Conservation (phyloP, 192 early-diverging fungal genomes). For the Entophlyctis luteolus region DNA sequence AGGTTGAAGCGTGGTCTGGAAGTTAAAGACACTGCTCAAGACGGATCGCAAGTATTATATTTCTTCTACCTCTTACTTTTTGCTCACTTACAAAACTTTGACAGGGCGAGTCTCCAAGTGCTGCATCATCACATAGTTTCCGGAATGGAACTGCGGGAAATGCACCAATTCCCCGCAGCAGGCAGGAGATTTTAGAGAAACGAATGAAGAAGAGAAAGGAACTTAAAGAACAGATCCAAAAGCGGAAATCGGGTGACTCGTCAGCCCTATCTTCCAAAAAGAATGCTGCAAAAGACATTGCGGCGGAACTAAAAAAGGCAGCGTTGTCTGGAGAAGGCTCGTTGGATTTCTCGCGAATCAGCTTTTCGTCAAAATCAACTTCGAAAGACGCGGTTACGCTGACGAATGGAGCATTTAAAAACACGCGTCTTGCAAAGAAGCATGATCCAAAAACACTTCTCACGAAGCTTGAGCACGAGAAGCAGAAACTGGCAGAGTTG, state of each 20-base stretch:
- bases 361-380: slow-evolving; percentile 29
- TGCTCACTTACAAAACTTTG: too few relatives aligned
- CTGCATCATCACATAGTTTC: too few relatives aligned
- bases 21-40: too few relatives aligned
- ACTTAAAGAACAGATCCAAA: slow-evolving; percentile 54
- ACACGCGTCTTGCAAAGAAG: not conserved
- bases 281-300: slow-evolving; percentile 49
- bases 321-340: slow-evolving; percentile 8
- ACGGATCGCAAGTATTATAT: too few relatives aligned
- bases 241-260: slow-evolving; percentile 59
- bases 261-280: slow-evolving; percentile 2
- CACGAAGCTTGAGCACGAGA: slow-evolving; percentile 58
- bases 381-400: not conserved
- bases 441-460: slow-evolving; percentile 31
- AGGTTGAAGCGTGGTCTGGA: slow-evolving; percentile 28
- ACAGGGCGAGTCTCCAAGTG: too few relatives aligned
- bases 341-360: slow-evolving; percentile 17
- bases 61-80: too few relatives aligned
- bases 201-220: slow-evolving; percentile 59
- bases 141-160: slow-evolving; percentile 13
- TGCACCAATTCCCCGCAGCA: slow-evolving; percentile 36
- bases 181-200: slow-evolving; percentile 74
- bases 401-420: not conserved
- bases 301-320: slow-evolving; percentile 6
- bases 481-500: slow-evolving; percentile 72